Base-by-base conservation (phyloP, 1,284 basidiomycete species). In the Puccinia triticina region DNA sequence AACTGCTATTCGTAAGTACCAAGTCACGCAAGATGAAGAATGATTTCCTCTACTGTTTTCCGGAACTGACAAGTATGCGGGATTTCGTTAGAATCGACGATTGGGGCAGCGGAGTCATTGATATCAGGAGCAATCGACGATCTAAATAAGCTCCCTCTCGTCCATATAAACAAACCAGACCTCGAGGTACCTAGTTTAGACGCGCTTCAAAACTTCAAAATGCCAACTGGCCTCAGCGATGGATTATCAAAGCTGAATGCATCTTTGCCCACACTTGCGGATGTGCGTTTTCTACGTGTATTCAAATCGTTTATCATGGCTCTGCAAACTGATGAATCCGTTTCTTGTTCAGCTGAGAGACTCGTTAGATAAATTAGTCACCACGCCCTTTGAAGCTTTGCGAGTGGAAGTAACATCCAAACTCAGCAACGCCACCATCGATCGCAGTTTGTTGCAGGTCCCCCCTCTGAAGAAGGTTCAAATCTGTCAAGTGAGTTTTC, bases 221-320 rank as follows among this genome's bases (percentile, higher is more conserved):
- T 86, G 32, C 86, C 86, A 18, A 84, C 84, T 50, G 82, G 83
- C 64, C 84, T 86, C 66, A 77, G 85, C 48, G 84, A 85, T 53
- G 82, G 83, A 5, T 79, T 86, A 48, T 34, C 83, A 34, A 83
- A 83, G 29, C 83, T 86, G 23, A 86, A 86, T 77, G 77, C 83
- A 10, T 84, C 83, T 14, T 82, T 86, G 1, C 86, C 86, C 10
- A 86, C 86, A 14, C 78, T 86, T 14, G 78, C 83, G 2, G 83
- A 86, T 48, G 78, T 86, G 8, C 84, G 84, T 48, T 57, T 18
- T 5, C 32, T 23, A 12, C 12, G 10, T 71, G 43, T 57, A n/a
- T 46, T 18, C 32, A 66, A 1, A 67, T 43, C 14, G 34, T 21
- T 64, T 40, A 37, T 21, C 29, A 2, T 46, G 26, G 10, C 18